Conservation (phyloP, 2,329 filamentous ascomycete genomes). For the Atkinsonella texensis region DNA sequence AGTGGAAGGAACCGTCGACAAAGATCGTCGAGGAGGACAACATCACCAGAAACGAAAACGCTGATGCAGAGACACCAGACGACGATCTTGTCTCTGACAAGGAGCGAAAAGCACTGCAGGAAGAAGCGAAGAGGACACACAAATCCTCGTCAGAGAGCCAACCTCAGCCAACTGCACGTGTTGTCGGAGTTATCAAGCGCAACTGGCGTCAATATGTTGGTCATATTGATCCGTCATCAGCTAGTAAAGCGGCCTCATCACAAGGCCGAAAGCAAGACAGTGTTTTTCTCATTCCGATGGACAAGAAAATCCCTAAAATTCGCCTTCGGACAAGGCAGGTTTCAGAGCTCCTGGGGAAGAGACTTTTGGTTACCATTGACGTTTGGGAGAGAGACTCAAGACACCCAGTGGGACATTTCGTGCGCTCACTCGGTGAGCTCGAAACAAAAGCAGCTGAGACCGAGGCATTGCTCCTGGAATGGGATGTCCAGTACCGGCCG, state of each 20-base stretch:
- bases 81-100: conserved; percentile 74
- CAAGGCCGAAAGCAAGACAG: conserved; percentile 79
- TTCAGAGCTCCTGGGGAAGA: conserved; percentile 76
- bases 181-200: conserved; percentile 85
- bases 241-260: conserved; percentile 57
- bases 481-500: conserved; percentile 93
- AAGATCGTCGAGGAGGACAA: conserved; percentile 93
- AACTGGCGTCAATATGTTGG: conserved; percentile 99
- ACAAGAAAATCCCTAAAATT: conserved; percentile 95
- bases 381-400: conserved; percentile 89
- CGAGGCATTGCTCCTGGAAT: conserved; percentile 84
- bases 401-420: conserved; percentile 86
- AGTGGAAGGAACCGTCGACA: conserved; percentile 93
- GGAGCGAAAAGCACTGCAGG: conserved; percentile 76
- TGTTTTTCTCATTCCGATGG: conserved; percentile 94
- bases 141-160: conserved; percentile 62
- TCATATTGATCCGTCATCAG: conserved; percentile 80
- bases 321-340: conserved; percentile 84
- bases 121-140: conserved; percentile 81
- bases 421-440: conserved; percentile 82
- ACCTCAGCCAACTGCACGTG: conserved; percentile 79
- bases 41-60: conserved; percentile 85
- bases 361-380: conserved; percentile 86
- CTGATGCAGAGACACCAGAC: conserved; percentile 65
- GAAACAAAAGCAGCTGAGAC: conserved; percentile 98